A percentile compares a stretch with the other conserved stretches of the same genome.
Evolutionary conservation across 2,329 filamentous ascomycete genomes (phyloP).

Genomic region (Sphaerulina musiva): DNA sequence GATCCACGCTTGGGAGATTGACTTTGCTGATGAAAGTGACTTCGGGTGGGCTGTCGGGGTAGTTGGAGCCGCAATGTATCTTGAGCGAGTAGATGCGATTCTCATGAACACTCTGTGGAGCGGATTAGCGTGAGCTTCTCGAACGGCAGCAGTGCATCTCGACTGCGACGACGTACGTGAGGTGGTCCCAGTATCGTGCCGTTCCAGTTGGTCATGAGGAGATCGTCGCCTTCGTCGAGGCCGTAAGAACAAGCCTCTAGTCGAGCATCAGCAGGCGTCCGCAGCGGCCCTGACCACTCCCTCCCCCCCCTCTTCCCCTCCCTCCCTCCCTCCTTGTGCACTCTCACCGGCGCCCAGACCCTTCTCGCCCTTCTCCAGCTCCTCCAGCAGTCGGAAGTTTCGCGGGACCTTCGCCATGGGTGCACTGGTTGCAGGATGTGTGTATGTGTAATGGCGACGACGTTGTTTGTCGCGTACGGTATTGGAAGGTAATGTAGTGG

Average conservation of each 20-base stretch:
- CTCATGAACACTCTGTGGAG: constrained; percentile 76
- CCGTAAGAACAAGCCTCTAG: constrained; percentile 95
- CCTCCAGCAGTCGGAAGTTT: constrained; percentile 93
- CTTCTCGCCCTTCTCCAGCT: constrained; percentile 98
- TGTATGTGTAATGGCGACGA: constrained; percentile 15
- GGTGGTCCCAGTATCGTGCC: constrained; percentile 95
- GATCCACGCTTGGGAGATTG: constrained; percentile 91
- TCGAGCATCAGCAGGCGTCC: constrained; percentile 9
- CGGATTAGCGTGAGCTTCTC: constrained; percentile 1
- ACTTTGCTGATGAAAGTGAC: constrained; percentile 91
- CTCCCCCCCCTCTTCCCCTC: too few species aligned
- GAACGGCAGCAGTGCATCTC: constrained; percentile 14
- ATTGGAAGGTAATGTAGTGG: too few species aligned
- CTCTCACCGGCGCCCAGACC: constrained; percentile 73
- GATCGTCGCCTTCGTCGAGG: constrained; percentile 85
- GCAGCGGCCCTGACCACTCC: not conserved
- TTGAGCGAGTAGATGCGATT: constrained; percentile 98
- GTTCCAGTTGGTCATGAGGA: constrained; percentile 98
- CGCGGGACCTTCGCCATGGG: constrained; percentile 69
- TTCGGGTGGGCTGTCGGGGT: constrained; percentile 81
- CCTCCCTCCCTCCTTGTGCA: too few species aligned
- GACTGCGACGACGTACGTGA: constrained; percentile 57
- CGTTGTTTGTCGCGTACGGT: too few species aligned
- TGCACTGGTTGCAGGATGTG: constrained; percentile 37
- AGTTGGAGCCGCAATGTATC: constrained; percentile 86